Percentiles rank a stretch among this genome's conserved stretches.
Evolutionary conservation across 352 stramenopile genomes (phyloP).

Genomic region (Phytophthora capsici): DNA sequence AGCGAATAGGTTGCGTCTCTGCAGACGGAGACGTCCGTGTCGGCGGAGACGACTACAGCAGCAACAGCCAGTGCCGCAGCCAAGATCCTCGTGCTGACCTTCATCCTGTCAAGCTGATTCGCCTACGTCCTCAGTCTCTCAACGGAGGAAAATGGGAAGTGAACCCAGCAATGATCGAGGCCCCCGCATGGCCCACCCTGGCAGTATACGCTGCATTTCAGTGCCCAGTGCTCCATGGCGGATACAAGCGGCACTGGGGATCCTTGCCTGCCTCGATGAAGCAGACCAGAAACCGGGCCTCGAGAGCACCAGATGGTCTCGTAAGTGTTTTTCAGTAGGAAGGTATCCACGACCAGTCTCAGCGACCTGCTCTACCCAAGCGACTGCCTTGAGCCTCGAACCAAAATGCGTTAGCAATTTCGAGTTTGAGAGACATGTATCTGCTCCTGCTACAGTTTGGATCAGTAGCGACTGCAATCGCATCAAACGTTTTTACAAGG

Average conservation of each 20-base stretch:
- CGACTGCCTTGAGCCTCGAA: too few species aligned
- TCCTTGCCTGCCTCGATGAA: slow-evolving; percentile 12
- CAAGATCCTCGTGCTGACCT: slow-evolving; percentile 24
- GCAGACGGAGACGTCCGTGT: slow-evolving; percentile 48
- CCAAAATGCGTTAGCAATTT: too few species aligned
- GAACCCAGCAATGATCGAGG: not conserved
- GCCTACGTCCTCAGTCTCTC: slow-evolving; percentile 13
- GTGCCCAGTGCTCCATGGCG: slow-evolving; percentile 17
- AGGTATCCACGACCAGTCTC: too few species aligned
- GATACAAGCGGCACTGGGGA: slow-evolving; percentile 24
- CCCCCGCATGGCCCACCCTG: too few species aligned
- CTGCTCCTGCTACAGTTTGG: too few species aligned
- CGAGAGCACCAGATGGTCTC: not conserved
- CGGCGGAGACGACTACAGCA: slow-evolving; percentile 22
- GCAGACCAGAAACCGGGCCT: slow-evolving; percentile 14
- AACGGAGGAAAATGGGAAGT: slow-evolving; percentile 23
- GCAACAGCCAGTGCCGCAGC: slow-evolving; percentile 28
- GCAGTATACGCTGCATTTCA: not conserved
- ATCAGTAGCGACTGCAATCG: too few species aligned
- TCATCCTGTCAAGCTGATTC: slow-evolving; percentile 20
- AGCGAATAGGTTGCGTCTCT: slow-evolving; percentile 56
- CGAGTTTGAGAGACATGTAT: too few species aligned
- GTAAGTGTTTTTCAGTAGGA: not conserved
- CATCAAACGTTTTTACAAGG: too few species aligned
- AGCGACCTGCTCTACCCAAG: too few species aligned